Evolutionary conservation across 306 rosid genomes (phyloP).

Genomic region (Glycine latifolia): DNA sequence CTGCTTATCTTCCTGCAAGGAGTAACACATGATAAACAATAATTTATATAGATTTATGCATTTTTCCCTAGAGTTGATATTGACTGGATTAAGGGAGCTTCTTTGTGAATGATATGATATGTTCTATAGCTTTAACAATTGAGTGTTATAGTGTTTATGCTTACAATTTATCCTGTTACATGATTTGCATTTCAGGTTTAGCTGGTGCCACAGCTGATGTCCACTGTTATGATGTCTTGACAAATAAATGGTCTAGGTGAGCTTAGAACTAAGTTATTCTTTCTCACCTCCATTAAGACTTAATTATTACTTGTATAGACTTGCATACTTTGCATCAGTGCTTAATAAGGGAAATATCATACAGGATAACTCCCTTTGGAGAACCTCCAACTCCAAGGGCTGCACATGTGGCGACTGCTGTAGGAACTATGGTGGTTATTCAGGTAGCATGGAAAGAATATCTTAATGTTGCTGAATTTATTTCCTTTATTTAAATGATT

Average conservation of each 20-base stretch:
- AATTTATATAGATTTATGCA: slow-evolving; percentile 17
- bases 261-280: slow-evolving; percentile 48
- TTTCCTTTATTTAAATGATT: slow-evolving; percentile 43
- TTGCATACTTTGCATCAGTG: slow-evolving; percentile 29
- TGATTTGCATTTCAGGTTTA: slow-evolving; percentile 78
- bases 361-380: slow-evolving; percentile 91
- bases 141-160: slow-evolving; percentile 26
- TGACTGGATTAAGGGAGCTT: slow-evolving; percentile 32
- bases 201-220: slow-evolving; percentile 99
- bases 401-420: slow-evolving; percentile 99
- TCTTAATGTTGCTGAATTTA: slow-evolving; percentile 25
- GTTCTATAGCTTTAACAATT: slow-evolving; percentile 13
- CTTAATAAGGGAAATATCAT: slow-evolving; percentile 45
- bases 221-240: slow-evolving; percentile 92
- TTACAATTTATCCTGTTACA: slow-evolving; percentile 43
- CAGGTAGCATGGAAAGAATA: slow-evolving; percentile 66
- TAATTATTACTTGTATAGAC: neutral
- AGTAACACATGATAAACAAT: slow-evolving; percentile 32
- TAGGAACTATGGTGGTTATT: slow-evolving; percentile 99
- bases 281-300: slow-evolving; percentile 30
- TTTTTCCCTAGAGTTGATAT: slow-evolving; percentile 34
- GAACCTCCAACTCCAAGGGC: slow-evolving; percentile 99
- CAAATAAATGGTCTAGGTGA: slow-evolving; percentile 99
- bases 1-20: slow-evolving; percentile 35
- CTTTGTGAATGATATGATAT: slow-evolving; percentile 37